phyloP scores from a whole-genome alignment of 352 stramenopile genomes.

The Pythium volutum region DNA sequence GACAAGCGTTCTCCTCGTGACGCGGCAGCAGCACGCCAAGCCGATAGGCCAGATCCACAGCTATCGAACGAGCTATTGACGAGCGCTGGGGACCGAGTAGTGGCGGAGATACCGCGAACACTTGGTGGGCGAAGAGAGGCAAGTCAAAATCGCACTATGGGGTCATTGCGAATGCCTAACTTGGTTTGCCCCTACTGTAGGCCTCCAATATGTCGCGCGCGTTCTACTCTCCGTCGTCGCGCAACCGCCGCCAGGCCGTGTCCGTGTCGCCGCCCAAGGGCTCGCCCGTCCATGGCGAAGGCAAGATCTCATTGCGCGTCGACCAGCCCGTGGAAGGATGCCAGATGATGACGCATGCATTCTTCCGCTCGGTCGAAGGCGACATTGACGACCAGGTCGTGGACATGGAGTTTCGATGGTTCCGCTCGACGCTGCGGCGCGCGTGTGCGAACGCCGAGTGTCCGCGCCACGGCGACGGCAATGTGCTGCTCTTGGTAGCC shows the following conservation, averaged over 20 bases:
- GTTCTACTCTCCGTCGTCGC: conserved; percentile 24
- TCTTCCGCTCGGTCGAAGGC: conserved; percentile 40
- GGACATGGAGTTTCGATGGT: conserved; percentile 43
- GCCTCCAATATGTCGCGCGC: conserved; percentile 11
- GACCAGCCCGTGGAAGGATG: conserved; percentile 47
- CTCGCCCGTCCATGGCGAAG: conserved; percentile 38
- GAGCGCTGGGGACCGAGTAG: background rate
- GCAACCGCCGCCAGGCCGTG: conserved; percentile 19
- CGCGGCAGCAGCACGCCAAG: background rate
- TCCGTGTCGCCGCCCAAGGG: conserved; percentile 33
- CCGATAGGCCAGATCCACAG: background rate
- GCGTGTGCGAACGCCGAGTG: conserved; percentile 40
- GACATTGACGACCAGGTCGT: conserved; percentile 40
- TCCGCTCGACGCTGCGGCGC: conserved; percentile 30
- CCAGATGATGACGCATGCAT: conserved; percentile 39
- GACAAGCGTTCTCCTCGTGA: background rate
- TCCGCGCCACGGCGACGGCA: conserved; percentile 38
- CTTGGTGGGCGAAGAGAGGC: background rate
- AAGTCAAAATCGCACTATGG: background rate
- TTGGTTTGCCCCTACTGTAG: background rate
- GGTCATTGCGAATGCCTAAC: no score
- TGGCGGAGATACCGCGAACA: background rate
- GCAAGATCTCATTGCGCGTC: conserved; percentile 42
- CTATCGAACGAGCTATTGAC: conserved; percentile 5
- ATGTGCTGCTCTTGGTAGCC: conserved; percentile 38